Evolutionary conservation across 2,329 filamentous ascomycete genomes (phyloP).

Genomic region (Fusarium incarnatum): DNA sequence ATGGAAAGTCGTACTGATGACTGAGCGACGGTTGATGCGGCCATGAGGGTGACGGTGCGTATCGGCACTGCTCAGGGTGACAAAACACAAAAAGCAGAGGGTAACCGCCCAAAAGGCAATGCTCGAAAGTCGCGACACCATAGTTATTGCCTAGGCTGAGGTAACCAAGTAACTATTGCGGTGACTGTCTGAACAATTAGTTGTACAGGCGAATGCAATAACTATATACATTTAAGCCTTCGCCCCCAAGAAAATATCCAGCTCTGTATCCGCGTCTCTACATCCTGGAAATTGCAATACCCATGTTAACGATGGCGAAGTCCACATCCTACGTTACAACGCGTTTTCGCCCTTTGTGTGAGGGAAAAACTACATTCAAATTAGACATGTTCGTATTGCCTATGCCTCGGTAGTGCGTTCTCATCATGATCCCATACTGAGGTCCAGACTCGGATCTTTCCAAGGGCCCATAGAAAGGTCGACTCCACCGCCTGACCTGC

Average conservation of each 20-base stretch:
- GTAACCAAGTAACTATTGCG: not conserved
- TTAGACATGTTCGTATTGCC: not conserved
- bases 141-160: not conserved
- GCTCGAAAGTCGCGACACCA: not conserved
- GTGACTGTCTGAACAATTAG: not conserved
- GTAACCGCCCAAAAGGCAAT: conserved; percentile 5
- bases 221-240: not conserved
- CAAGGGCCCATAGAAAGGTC: not conserved
- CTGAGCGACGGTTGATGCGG: not conserved
- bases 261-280: not conserved
- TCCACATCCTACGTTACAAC: not conserved
- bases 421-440: not conserved
- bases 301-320: not conserved
- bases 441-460: no score
- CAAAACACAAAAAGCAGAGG: conserved; percentile 4
- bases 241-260: not conserved
- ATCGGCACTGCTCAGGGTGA: not conserved
- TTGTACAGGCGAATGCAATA: not conserved
- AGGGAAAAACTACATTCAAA: not conserved
- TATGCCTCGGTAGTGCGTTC: not conserved
- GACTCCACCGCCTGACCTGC: not conserved
- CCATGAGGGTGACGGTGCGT: not conserved
- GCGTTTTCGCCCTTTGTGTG: not conserved
- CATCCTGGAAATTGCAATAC: not conserved
- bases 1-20: not conserved